A percentile compares a stretch with the other conserved stretches of the same genome.
phyloP scores from a whole-genome alignment of 345 rosid species.

The Tarenaya hassleriana region DNA sequence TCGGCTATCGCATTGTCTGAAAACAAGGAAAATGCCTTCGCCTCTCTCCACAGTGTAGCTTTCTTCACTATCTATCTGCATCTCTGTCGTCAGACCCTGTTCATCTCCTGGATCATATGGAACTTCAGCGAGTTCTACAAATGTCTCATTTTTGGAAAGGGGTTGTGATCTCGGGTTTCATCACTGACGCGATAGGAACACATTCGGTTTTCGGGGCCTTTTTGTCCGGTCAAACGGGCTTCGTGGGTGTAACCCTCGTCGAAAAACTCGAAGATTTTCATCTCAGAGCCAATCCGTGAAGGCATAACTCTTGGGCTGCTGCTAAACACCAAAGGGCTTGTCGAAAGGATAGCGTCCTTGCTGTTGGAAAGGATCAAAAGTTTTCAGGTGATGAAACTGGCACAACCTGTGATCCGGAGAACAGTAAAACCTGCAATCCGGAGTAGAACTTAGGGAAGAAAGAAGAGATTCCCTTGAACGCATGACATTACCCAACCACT shows the following conservation, averaged over 20 bases:
- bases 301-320: slow-evolving; percentile 80
- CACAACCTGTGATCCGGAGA: no score
- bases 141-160: slow-evolving; percentile 88
- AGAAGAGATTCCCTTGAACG: no score
- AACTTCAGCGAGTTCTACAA: slow-evolving; percentile 65
- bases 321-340: slow-evolving; percentile 90
- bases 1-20: slow-evolving; percentile 78
- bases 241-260: slow-evolving; percentile 72
- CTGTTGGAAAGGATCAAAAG: slow-evolving; percentile 84
- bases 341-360: slow-evolving; percentile 85
- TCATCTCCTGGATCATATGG: slow-evolving; percentile 57
- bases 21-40: slow-evolving; percentile 40
- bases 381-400: slow-evolving; percentile 87
- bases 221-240: slow-evolving; percentile 88
- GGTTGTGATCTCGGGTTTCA: slow-evolving; percentile 85
- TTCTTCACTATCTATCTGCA: slow-evolving; percentile 45
- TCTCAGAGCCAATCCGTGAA: slow-evolving; percentile 85
- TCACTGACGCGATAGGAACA: slow-evolving; percentile 90
- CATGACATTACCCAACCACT: no score
- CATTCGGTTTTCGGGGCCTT: slow-evolving; percentile 95
- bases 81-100: slow-evolving; percentile 62
- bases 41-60: slow-evolving; percentile 50
- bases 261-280: slow-evolving; percentile 95
- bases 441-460: no score
- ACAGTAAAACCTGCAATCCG: no score